phyloP scores from a whole-genome alignment of 768 basidiomycete species.

The Butyriboletus loyo region DNA sequence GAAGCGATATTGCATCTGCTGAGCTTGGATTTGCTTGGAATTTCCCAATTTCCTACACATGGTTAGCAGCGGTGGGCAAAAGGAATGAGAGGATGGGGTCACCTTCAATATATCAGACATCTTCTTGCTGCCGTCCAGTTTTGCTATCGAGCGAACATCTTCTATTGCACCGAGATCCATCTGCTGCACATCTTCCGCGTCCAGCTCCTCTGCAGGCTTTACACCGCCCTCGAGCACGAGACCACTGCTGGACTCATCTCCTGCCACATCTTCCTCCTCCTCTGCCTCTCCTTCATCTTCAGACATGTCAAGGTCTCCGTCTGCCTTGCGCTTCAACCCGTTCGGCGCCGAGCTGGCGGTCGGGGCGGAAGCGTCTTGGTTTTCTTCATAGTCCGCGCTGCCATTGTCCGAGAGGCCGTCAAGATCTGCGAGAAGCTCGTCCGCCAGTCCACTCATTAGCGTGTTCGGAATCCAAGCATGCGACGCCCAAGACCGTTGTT shows the following conservation, averaged over 20 bases:
- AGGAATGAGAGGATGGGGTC: constrained; percentile 4
- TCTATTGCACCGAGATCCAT: constrained; percentile 87
- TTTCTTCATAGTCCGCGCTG: constrained; percentile 48
- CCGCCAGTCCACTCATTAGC: constrained; percentile 77
- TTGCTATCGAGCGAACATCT: constrained; percentile 86
- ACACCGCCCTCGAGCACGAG: constrained; percentile 85
- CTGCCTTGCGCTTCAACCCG: constrained; percentile 64
- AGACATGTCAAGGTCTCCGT: constrained; percentile 51
- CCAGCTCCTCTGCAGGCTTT: constrained; percentile 92
- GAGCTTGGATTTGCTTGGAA: constrained; percentile 79
- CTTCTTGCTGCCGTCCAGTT: constrained; percentile 80
- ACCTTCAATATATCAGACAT: constrained; percentile 88
- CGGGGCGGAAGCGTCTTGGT: constrained; percentile 24
- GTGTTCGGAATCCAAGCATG: constrained; percentile 1
- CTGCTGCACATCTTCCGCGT: constrained; percentile 88
- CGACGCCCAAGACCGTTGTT: not conserved
- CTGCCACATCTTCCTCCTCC: constrained; percentile 37
- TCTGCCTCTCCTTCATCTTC: constrained; percentile 48
- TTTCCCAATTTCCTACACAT: constrained; percentile 78
- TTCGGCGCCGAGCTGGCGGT: constrained; percentile 22
- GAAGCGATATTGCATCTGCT: constrained; percentile 71
- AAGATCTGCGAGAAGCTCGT: constrained; percentile 91
- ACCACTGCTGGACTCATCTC: constrained; percentile 43
- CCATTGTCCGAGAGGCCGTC: constrained; percentile 77
- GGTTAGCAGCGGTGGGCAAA: not conserved